Evolutionary conservation across 192 early-diverging fungal genomes (phyloP).

Genomic region (Coemansia sp.): DNA sequence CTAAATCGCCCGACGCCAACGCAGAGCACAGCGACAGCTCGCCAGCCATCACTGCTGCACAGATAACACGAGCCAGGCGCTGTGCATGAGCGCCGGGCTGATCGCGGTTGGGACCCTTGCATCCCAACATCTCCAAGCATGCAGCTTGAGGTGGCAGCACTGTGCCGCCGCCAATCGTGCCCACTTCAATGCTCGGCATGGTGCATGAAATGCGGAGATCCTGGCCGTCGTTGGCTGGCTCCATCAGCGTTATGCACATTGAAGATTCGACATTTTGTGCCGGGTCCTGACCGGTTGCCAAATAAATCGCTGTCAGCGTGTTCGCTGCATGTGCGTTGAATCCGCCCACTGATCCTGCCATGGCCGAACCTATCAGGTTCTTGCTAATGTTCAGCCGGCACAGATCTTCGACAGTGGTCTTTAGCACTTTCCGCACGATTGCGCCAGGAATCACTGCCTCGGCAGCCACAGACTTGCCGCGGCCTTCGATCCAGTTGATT

Average conservation of each 20-base stretch:
- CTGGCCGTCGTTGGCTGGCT: constrained; percentile 70
- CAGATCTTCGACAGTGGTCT: constrained; percentile 77
- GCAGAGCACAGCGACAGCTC: constrained; percentile 86
- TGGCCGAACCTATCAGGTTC: constrained; percentile 91
- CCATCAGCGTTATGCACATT: constrained; percentile 93
- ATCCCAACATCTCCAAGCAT: constrained; percentile 86
- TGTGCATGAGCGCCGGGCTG: constrained; percentile 84
- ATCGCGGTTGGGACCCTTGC: constrained; percentile 75
- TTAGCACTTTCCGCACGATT: constrained; percentile 78
- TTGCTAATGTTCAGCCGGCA: constrained; percentile 82
- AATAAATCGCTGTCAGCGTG: constrained; percentile 83
- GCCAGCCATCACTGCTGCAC: constrained; percentile 88
- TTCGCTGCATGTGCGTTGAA: constrained; percentile 96
- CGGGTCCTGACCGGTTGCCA: constrained; percentile 94
- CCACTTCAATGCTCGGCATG: constrained; percentile 94
- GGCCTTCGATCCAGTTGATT: constrained; percentile 97
- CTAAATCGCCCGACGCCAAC: constrained; percentile 85
- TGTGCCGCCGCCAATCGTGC: constrained; percentile 91
- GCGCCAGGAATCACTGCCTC: constrained; percentile 81
- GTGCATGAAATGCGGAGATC: constrained; percentile 87
- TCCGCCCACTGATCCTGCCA: constrained; percentile 88
- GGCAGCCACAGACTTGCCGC: constrained; percentile 88
- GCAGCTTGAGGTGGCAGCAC: constrained; percentile 78
- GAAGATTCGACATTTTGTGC: constrained; percentile 95
- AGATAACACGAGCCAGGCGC: constrained; percentile 80